These are phyloP conservation scores for Neonectria neomacrospora DNA, from an alignment of 2,329 filamentous ascomycete species.

Conservation along the genomic window DNA sequence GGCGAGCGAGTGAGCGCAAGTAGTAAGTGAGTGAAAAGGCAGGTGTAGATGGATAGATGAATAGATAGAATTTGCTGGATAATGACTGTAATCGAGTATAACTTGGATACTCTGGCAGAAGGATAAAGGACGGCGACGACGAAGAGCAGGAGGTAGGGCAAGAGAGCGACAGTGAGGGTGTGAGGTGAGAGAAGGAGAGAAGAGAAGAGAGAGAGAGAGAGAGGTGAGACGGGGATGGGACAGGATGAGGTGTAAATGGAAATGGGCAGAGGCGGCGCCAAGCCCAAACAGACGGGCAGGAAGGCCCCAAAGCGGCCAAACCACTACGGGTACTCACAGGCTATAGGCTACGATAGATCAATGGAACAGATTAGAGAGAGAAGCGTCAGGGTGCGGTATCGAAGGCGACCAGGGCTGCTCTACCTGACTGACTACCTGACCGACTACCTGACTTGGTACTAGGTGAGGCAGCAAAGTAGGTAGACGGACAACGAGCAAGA, in stretches of 20 bases:
- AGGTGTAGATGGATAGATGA: not conserved
- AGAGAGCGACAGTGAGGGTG: not conserved
- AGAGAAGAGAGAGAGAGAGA: conserved; percentile 3
- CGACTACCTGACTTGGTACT: not conserved
- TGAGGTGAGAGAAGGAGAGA: not conserved
- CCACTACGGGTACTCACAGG: not conserved
- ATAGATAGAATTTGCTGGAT: not conserved
- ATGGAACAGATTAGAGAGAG: not conserved
- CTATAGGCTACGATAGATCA: not conserved
- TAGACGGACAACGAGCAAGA: not conserved
- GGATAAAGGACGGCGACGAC: conserved; percentile 23
- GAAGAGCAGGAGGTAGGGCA: conserved; percentile 2
- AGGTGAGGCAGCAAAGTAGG: not conserved
- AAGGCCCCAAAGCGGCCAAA: conserved; percentile 7
- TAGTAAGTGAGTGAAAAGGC: not conserved
- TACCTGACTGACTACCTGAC: not conserved
- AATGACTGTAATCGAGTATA: conserved; percentile 4
- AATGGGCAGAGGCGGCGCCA: conserved; percentile 20
- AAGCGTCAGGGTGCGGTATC: not conserved
- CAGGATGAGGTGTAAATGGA: conserved; percentile 24
- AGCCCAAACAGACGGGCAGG: conserved; percentile 7
- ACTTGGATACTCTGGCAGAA: conserved; percentile 7
- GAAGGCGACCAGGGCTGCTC: not conserved
- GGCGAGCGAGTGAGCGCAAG: conserved; percentile 5
- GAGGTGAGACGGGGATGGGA: conserved; percentile 1